Percentiles rank a stretch among this genome's conserved stretches.
These are phyloP conservation scores for Kappamyces sp. DNA, from an alignment of 192 early-diverging fungal species.

Conservation along the genomic window DNA sequence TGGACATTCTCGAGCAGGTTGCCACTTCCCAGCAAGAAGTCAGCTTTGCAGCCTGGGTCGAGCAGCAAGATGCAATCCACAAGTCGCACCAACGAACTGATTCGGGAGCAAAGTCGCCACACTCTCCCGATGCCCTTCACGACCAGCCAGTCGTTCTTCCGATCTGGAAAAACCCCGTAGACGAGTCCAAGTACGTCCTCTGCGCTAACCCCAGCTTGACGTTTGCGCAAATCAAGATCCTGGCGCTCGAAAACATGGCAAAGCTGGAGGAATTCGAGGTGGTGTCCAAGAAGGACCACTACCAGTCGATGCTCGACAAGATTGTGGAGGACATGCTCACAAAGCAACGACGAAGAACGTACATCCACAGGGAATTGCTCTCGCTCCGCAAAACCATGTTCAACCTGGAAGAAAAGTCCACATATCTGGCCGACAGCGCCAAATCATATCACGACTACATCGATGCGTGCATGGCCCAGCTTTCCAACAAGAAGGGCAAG, in stretches of 20 bases:
- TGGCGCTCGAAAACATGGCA: slow-evolving; percentile 74
- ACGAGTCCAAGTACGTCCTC: neutral
- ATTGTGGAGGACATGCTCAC: slow-evolving; percentile 91
- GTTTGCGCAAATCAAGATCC: slow-evolving; percentile 75
- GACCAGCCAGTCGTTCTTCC: neutral
- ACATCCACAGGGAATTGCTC: slow-evolving; percentile 66
- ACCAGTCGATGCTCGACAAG: slow-evolving; percentile 88
- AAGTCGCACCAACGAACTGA: slow-evolving; percentile 6
- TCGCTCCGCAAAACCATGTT: slow-evolving; percentile 72
- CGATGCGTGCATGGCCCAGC: slow-evolving; percentile 79
- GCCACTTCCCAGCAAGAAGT: slow-evolving; percentile 73
- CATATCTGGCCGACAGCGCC: slow-evolving; percentile 81
- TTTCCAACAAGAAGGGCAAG: slow-evolving; percentile 62
- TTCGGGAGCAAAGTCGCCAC: neutral
- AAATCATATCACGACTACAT: slow-evolving; percentile 90
- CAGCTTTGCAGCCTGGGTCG: slow-evolving; percentile 23
- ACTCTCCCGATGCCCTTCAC: neutral
- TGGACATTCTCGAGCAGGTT: slow-evolving; percentile 75
- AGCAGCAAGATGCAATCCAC: slow-evolving; percentile 18
- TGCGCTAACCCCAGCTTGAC: slow-evolving; percentile 36
- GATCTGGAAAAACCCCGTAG: neutral
- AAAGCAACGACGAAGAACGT: slow-evolving; percentile 77
- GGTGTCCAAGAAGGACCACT: slow-evolving; percentile 67
- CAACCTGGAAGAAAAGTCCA: slow-evolving; percentile 78
- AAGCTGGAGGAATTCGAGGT: slow-evolving; percentile 71